Percentiles rank a stretch among this genome's conserved stretches.
Evolutionary conservation across 2,329 filamentous ascomycete species (phyloP).

Genomic region (Calonectria multiphialidica): DNA sequence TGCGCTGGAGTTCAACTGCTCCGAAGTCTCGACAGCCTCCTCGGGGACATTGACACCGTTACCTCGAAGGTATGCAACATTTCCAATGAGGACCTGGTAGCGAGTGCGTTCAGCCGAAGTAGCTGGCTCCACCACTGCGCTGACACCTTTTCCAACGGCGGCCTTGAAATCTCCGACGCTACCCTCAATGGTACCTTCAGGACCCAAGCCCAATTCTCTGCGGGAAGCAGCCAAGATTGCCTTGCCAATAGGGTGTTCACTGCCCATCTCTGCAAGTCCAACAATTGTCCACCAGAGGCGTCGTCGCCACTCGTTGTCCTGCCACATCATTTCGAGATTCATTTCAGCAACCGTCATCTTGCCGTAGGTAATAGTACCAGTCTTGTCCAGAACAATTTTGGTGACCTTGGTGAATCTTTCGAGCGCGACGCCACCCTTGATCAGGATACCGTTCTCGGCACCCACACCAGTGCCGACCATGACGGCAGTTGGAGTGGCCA

Average conservation of each 20-base stretch:
- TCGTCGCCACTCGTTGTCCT: constrained; percentile 73
- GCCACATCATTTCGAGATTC: constrained; percentile 77
- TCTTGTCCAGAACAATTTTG: constrained; percentile 95
- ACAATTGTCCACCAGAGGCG: constrained; percentile 96
- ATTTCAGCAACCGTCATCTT: constrained; percentile 91
- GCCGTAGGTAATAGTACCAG: constrained; percentile 91
- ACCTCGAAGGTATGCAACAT: constrained; percentile 80
- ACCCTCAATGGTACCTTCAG: constrained; percentile 83
- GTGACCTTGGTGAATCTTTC: constrained; percentile 92
- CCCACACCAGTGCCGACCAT: constrained; percentile 99
- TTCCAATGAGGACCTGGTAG: constrained; percentile 87
- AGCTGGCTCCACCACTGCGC: constrained; percentile 83
- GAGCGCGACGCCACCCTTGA: constrained; percentile 93
- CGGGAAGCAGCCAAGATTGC: constrained; percentile 85
- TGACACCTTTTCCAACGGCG: constrained; percentile 86
- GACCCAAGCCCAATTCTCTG: constrained; percentile 77
- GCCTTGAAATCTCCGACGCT: constrained; percentile 88
- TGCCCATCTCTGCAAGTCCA: constrained; percentile 94
- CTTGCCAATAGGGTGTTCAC: constrained; percentile 95
- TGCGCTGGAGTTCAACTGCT: constrained; percentile 65
- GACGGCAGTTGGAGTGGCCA: constrained; percentile 95
- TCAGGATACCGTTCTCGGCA: constrained; percentile 95
- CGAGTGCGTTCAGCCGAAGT: constrained; percentile 74
- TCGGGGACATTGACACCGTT: constrained; percentile 76
- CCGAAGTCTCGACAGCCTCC: constrained; percentile 72